Evolutionary conservation across 106 monocot species (phyloP), one percentile per base, ranked within the genome.

Genomic region (Dactylorhiza incarnata): DNA sequence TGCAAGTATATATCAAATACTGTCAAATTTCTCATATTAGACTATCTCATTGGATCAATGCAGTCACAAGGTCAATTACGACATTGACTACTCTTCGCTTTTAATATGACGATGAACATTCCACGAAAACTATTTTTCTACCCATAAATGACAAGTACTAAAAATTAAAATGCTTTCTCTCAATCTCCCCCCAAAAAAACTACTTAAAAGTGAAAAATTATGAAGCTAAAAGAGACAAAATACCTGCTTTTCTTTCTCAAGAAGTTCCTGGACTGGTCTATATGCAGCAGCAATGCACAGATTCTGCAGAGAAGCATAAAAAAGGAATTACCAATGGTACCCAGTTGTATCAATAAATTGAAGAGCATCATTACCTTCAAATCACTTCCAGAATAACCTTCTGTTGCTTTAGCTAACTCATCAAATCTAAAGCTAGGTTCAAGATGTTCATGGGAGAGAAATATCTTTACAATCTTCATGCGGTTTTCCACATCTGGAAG

Each of bases 341-440:
- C 13, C 62, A 73, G 14, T 12, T 53, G n/a, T 9, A 65, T 19
- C 56, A 25, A 52, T 14, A 53, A 9, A 2, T 43, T 66, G 23
- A 50, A 20, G 9, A 47, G 69, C 29, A 12, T 2, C 5, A 26
- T 61, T 82, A 94, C 99, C 91, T 99, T 99, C 72, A 99, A 80
- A 76, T 99, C 99, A 72, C 99, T 99, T 80, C 99, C 99, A 61
- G 99, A 99, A 82, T 99, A 99, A 47, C 99, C 99, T 85, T 94
- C 99, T 48, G 99, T 99, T 78, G 88, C 81, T 77, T 92, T 90
- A 20, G 99, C 99, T 62, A 99, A 92, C 23, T 92, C 88, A 25
- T 94, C 86, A 16, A 77, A 88, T 78, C 72, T 82, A 75, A 99
- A 99, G 46, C 26, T 71, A 13, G 82, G 67, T 49, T 89, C 91